Evolutionary conservation across 768 basidiomycete genomes (phyloP), one percentile per base, ranked within the genome.

Genomic region (Tephrocybe sp.): DNA sequence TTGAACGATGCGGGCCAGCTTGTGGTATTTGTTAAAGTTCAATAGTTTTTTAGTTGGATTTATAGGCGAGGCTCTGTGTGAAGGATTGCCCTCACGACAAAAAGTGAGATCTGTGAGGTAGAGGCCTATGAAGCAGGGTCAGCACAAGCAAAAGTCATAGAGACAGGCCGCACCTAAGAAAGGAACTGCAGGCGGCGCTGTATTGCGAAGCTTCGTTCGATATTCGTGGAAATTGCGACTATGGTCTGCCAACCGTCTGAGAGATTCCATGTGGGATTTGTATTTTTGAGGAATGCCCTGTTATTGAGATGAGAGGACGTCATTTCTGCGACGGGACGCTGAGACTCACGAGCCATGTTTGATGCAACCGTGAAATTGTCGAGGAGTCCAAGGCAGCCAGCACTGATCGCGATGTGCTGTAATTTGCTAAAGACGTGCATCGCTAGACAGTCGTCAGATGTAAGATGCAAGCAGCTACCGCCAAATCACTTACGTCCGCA

Each of bases 11-110:
- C 85, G 77, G 31, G 87, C 87, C 52, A 95, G 77, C 65, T 92
- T 96, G 62, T 89, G 88, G 61, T 97, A 98, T 68, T 97, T 96
- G 68, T 95, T 96, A 63, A 97, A 94, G 69, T 99, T 99, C 65
- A 98, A 77, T 34, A 99, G 71, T 60, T 84, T 89, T 68, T 90
- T 85, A 52, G 79, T 79, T 1, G 87, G 75, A 48, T 84, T 84
- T 50, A 82, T 67, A 0, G 93, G 89, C 5, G 94, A 90, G 13
- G 84, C 79, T 57, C 96, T 80, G 59, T 87, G 76, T 12, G 89
- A 87, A 13, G 91, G 87, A 65, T 98, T 98, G 16, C 96, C 96
- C 62, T 98, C 96, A 35, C 89, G 83, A 64, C 92, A 96, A 69
- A 98, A 98, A 5, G 93, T 98, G 52, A 97, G 78, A 67, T 95